Base-by-base conservation (phyloP, 176 grass and related monocot genomes). In the Echinochloa phyllopogon region DNA sequence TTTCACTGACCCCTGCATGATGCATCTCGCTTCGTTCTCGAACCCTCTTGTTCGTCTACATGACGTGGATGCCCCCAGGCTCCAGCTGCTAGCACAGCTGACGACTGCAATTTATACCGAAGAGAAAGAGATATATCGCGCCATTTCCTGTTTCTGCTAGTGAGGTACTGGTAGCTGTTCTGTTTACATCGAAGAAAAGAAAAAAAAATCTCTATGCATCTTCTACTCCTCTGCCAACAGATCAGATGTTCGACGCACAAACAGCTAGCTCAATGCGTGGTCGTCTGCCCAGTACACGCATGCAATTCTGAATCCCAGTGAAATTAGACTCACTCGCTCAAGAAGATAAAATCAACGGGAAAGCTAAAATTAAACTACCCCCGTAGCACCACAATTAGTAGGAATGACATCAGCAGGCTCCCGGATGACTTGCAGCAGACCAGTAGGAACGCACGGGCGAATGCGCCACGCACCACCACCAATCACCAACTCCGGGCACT, bases 401-500 rank as follows among this genome's bases (percentile, higher is more conserved):
- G 50, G 51, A 9, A 57, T 40, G 73, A 39, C 74, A 76, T 41
- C 36, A 76, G 36, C 21, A 38, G 33, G 64, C 72, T 16, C 73
- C 8, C 73, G 17, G 36, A 18, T 55, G 72, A 74, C 1, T 23
- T 23, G 56, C 16, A 56, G 18, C 45, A 52, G 61, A 38, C 1
- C 43, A 66, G 61, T 80, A 5, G 43, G 77, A 80, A 66, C 61
- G 63, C 61, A 21, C 4, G 59, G 12, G 20, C 25, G 16, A 64
- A 56, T 17, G 36, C n/a, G 37, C 20, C 29, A 52, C n/a, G 5
- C 63, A 38, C 64, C 63, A 37, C 27, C 60, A 23, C 8, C 21
- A 20, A 40, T 66, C 63, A 55, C 78, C 78, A 81, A 81, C 78
- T 53, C 33, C 64, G 65, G 20, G 11, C 78, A 69, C 78, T 81